Base-by-base conservation (phyloP, 208 protist genomes). In the Crithidia acanthocephali region DNA sequence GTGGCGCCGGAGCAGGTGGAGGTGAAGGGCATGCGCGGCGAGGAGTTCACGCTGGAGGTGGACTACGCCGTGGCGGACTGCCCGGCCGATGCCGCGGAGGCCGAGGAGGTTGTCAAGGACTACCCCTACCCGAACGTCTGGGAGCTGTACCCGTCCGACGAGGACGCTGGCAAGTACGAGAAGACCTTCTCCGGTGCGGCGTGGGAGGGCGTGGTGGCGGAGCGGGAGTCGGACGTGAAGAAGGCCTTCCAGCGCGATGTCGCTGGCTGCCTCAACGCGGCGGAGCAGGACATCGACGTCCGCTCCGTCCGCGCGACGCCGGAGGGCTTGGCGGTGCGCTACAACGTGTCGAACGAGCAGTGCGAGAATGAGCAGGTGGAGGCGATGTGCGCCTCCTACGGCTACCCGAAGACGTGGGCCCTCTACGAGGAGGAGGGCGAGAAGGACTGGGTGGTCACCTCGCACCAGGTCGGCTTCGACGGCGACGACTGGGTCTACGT, bases 401-500 rank as follows among this genome's bases (percentile, higher is more conserved):
- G 22, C 50, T 92, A 86, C 71, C 79, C 80, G 13, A 55, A 58
- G 25, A 55, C 79, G 30, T 87, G 81, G 80, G 62, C 71, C 27
- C 71, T 92, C n/a, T 85, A 92, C 62, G 71, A 61, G 37, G 47
- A 44, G 60, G 69, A 79, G 55, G 69, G 3, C 11, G 64, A 72
- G 50, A 65, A 52, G n/a, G 47, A 35, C 27, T 77, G 63, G 74
- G 79, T 71, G 35, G 50, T 72, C 27, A 91, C 89, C 20, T 73
- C 55, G 27, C 84, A 92, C 80, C 72, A 85, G 47, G 68, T 90
- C 30, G 84, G 70, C 68, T 94, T 94, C 68, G 84, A 92, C 28
- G 89, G 89, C 61, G 86, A 89, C 28, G 82, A 83, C 75, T 94
- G 89, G 86, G 69, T 50, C 8, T 78, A 86, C 60, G 84, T 91